Conservation (phyloP, 1,284 basidiomycete species). For the Thecaphora frezii region DNA sequence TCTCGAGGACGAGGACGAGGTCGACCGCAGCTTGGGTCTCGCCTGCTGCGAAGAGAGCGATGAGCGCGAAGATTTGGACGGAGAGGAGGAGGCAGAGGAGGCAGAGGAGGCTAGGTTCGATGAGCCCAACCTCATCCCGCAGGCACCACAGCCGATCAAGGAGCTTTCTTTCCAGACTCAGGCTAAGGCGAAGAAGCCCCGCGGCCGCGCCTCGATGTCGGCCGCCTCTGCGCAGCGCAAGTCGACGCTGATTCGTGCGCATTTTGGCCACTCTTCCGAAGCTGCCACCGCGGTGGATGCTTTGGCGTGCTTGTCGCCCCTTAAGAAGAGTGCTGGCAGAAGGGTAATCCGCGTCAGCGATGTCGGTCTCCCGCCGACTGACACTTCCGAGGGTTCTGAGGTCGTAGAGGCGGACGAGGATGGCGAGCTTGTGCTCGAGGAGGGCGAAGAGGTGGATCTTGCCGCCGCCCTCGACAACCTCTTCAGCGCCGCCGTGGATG, state of each 20-base stretch:
- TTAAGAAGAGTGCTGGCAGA: slow-evolving; percentile 4
- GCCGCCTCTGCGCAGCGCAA: slow-evolving; percentile 23
- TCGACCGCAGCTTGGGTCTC: slow-evolving; percentile 27
- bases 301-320: slow-evolving; percentile 8
- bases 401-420: slow-evolving; percentile 8
- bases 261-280: neutral
- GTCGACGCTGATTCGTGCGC: slow-evolving; percentile 8
- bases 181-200: slow-evolving; percentile 1
- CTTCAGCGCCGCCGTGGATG: slow-evolving; percentile 22
- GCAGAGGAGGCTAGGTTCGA: too few relatives aligned
- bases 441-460: slow-evolving; percentile 13
- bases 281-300: neutral
- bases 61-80: slow-evolving; percentile 10
- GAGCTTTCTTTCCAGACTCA: too few relatives aligned
- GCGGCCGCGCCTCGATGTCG: slow-evolving; percentile 17
- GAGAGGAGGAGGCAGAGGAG: slow-evolving; percentile 9
- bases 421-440: neutral
- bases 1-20: slow-evolving; percentile 30
- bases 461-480: slow-evolving; percentile 24
- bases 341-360: slow-evolving; percentile 27
- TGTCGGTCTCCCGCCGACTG: slow-evolving; percentile 24
- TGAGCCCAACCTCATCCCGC: too few relatives aligned
- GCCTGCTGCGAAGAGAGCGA: slow-evolving; percentile 9
- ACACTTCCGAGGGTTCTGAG: slow-evolving; percentile 29
- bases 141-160: too few relatives aligned